phyloP scores from a whole-genome alignment of 1,284 basidiomycete genomes.

The Heterobasidion irregulare region DNA sequence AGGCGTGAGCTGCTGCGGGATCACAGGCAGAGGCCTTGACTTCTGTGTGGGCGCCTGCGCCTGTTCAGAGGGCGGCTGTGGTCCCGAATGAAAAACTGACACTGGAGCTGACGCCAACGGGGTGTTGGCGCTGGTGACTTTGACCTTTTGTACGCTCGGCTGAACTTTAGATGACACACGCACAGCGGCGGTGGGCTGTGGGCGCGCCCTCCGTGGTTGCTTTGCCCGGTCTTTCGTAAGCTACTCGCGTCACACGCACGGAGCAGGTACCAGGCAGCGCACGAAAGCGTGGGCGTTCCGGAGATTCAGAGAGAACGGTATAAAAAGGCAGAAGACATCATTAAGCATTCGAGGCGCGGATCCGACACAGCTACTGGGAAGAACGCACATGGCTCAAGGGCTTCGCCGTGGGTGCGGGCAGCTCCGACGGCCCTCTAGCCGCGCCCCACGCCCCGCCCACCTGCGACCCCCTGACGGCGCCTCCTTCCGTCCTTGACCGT shows the following conservation, averaged over 20 bases:
- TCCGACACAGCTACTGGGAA: conserved; percentile 45
- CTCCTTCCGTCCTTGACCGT: conserved; percentile 21
- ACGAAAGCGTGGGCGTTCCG: background rate
- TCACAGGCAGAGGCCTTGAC: background rate
- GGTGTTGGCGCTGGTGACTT: too few relatives aligned
- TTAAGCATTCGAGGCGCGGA: conserved; percentile 14
- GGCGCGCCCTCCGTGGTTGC: conserved; percentile 41
- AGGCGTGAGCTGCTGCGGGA: background rate
- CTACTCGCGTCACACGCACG: conserved; percentile 26
- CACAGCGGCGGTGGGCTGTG: too few relatives aligned
- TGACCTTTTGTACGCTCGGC: too few relatives aligned
- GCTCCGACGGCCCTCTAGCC: conserved; percentile 24
- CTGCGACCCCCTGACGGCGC: conserved; percentile 11
- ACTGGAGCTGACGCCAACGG: background rate
- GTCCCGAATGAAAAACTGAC: background rate
- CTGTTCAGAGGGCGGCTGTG: background rate
- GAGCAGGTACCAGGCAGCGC: conserved; percentile 2
- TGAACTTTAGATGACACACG: too few relatives aligned
- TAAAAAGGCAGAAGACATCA: conserved; percentile 11
- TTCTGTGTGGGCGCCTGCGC: background rate
- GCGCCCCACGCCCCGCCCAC: conserved; percentile 11
- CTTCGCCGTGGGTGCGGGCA: conserved; percentile 39
- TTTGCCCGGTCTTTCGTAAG: conserved; percentile 62
- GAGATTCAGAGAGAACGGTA: conserved; percentile 15
- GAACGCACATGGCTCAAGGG: conserved; percentile 79